Evolutionary conservation across 371 early-diverging fungal species (phyloP), one percentile per base, ranked within the genome.

Genomic region (Mortierella sp.): DNA sequence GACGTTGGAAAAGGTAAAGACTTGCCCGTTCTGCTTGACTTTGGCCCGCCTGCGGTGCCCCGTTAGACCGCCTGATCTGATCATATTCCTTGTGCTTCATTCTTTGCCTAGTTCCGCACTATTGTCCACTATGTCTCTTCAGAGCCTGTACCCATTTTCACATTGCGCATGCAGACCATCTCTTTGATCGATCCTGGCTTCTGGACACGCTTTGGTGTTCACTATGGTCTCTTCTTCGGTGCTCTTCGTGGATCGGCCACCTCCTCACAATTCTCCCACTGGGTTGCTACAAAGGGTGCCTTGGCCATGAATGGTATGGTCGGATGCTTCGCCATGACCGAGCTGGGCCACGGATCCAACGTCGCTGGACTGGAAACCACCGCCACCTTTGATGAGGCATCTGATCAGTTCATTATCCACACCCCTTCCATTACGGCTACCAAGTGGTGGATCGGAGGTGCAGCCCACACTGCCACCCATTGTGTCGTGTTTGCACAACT

Each of bases 401-500:
- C 92, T 0, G 94, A 95, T 66, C 90, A 94, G 71, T 96, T 92
- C 63, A 82, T 94, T 56, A 92, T 97, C 61, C 95, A 96, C 74
- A 94, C 96, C 5, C 96, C 96, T 16, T 88, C 92, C 8, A 69
- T 96, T 28, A 94, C 96, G 9, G 91, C 97, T n/a, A 94, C 96
- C 58, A 97, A 94, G 83, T 96, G 96, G 97, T 97, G 98, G 98
- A 95, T 96, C 63, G 98, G 98, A 63, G 97, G 97, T 55, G 91
- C 93, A n/a, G 86, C 93, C 84, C 91, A 93, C 57, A 86, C 91
- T 27, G 94, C 95, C 52, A 94, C 95, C 2, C 95, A 95, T 66
- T 81, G 90, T 47, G 81, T 91, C 21, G 93, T 92, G 17, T 90
- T 89, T 80, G 95, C 95, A 21, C 91, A 90, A 73, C 86, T 94